Conservation (phyloP, 192 early-diverging fungal species). For the Podila clonocystis region DNA sequence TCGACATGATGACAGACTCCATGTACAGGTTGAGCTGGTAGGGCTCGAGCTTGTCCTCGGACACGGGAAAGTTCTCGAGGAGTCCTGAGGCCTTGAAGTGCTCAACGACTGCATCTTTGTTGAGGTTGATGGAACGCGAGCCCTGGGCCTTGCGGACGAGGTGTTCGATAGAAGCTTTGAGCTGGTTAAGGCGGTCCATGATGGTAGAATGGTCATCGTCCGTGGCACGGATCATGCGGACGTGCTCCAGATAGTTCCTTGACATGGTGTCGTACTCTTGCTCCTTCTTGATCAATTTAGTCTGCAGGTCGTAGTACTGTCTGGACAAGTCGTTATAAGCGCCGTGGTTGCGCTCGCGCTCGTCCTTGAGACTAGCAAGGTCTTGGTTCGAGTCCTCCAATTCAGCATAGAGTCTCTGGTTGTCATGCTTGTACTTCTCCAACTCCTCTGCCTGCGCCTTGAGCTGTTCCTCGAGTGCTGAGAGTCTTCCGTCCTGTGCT, state of each 20-base stretch:
- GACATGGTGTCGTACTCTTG: conserved; percentile 50
- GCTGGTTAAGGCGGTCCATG: conserved; percentile 36
- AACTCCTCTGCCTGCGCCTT: conserved; percentile 4
- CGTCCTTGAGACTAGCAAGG: conserved; percentile 8
- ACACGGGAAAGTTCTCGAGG: conserved; percentile 25
- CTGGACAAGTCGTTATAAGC: conserved; percentile 27
- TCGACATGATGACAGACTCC: conserved; percentile 46
- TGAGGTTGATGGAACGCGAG: conserved; percentile 41
- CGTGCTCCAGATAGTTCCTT: conserved; percentile 47
- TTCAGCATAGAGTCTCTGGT: neutral
- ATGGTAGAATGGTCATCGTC: conserved; percentile 50
- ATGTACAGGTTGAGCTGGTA: conserved; percentile 47
- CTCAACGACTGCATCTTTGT: conserved; percentile 21
- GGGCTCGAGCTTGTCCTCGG: conserved; percentile 36
- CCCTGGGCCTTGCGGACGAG: conserved; percentile 45
- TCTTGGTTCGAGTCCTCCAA: conserved; percentile 11
- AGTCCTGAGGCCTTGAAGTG: conserved; percentile 35
- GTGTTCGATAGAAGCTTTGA: conserved; percentile 48
- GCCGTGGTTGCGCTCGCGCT: conserved; percentile 15
- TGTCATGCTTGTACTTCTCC: conserved; percentile 7
- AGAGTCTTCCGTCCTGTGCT: conserved; percentile 1
- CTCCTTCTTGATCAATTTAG: conserved; percentile 35
- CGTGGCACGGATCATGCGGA: conserved; percentile 38
- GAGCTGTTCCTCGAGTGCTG: neutral
- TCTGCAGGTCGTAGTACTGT: conserved; percentile 23